A percentile compares a stretch with the other conserved stretches of the same genome.
Conservation (phyloP, 176 grass and related monocot species). For the Puccinellia tenuiflora region DNA sequence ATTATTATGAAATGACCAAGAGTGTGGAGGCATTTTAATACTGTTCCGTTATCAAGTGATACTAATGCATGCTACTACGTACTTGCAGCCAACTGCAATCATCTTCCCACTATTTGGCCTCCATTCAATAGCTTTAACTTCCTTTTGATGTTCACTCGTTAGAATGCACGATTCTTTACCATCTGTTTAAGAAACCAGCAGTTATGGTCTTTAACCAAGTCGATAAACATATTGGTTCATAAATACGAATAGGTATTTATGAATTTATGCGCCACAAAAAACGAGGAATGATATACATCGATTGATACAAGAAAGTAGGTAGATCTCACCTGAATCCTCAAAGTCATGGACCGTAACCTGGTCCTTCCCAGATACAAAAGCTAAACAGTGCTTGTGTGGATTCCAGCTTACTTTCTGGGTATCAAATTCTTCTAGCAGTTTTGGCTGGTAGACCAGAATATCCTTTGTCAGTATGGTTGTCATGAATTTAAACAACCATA, state of each 20-base stretch:
- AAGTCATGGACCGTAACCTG: constrained; percentile 74
- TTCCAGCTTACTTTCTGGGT: constrained; percentile 79
- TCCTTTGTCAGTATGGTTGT: neutral
- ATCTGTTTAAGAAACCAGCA: constrained; percentile 37
- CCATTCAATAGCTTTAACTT: constrained; percentile 78
- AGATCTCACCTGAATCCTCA: constrained; percentile 69
- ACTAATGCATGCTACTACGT: constrained; percentile 31
- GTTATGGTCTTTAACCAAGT: constrained; percentile 1
- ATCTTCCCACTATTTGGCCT: constrained; percentile 94
- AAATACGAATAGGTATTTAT: neutral
- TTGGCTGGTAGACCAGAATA: constrained; percentile 56
- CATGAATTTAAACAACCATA: neutral
- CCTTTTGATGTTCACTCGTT: constrained; percentile 64
- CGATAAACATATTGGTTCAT: neutral
- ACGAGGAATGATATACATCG: neutral
- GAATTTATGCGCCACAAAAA: neutral
- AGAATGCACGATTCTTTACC: constrained; percentile 80
- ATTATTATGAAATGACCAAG: constrained; percentile 8
- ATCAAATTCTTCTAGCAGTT: constrained; percentile 57
- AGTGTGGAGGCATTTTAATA: neutral
- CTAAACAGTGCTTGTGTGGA: constrained; percentile 74
- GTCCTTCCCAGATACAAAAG: constrained; percentile 72
- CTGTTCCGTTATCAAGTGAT: neutral
- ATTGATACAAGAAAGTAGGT: constrained; percentile 14
- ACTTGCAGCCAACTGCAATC: constrained; percentile 90